Conservation (phyloP, 2,329 filamentous ascomycete species). For the Trichoderma lentiforme region DNA sequence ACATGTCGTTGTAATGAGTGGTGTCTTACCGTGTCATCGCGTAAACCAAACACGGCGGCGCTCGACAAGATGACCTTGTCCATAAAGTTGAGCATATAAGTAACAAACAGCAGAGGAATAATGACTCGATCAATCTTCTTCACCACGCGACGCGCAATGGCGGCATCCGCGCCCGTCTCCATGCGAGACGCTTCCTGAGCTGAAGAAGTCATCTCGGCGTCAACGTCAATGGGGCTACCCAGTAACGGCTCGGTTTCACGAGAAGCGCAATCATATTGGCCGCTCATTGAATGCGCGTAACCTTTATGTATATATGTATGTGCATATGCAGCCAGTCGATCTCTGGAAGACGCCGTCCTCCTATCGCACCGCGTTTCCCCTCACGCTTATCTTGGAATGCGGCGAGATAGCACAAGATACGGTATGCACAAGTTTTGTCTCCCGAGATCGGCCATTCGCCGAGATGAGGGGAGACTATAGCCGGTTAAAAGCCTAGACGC, state of each 20-base stretch:
- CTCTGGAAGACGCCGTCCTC: not conserved
- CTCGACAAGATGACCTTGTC: constrained; percentile 56
- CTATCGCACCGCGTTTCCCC: constrained; percentile 3
- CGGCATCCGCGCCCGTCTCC: constrained; percentile 20
- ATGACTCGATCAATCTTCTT: constrained; percentile 54
- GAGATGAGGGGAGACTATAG: not conserved
- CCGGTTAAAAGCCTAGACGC: constrained; percentile 3
- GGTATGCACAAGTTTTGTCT: constrained; percentile 2
- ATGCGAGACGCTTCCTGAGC: not conserved
- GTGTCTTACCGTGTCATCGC: constrained; percentile 39
- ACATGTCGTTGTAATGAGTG: not conserved
- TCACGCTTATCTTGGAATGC: constrained; percentile 13
- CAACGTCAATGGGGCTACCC: not conserved
- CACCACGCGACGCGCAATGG: constrained; percentile 40
- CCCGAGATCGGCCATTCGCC: constrained; percentile 7
- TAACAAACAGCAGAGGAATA: constrained; percentile 54
- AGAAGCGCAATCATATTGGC: not conserved
- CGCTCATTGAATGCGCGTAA: constrained; percentile 1
- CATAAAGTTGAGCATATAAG: constrained; percentile 59
- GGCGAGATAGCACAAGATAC: constrained; percentile 3
- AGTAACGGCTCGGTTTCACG: constrained; percentile 11
- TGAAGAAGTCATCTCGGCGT: constrained; percentile 15
- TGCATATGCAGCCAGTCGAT: not conserved
- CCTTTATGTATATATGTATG: not conserved
- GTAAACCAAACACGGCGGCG: constrained; percentile 54